Evolutionary conservation across 306 rosid genomes (phyloP).

Genomic region (Fagus crenata): DNA sequence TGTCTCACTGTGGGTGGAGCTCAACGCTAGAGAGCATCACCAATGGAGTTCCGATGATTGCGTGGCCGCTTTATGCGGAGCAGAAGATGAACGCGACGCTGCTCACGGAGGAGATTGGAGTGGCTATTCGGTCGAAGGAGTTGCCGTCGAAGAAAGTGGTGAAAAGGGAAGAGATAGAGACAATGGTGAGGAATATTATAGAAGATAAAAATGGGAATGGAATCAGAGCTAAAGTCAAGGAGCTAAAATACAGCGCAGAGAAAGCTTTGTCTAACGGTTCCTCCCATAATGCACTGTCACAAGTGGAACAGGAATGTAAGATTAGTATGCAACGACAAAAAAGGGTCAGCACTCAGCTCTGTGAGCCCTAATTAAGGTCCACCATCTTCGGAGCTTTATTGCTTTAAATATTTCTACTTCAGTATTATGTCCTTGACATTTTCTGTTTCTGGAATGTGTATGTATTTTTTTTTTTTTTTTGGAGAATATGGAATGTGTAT

Average conservation of each 20-base stretch:
- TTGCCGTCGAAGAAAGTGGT: conserved; percentile 37
- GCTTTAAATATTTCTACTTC: too few relatives aligned
- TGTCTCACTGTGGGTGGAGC: conserved; percentile 60
- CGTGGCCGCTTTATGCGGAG: conserved; percentile 64
- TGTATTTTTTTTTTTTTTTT: too few relatives aligned
- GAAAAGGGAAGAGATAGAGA: conserved; percentile 40
- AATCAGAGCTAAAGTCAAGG: conserved; percentile 27
- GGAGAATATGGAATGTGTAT: too few relatives aligned
- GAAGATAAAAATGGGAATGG: conserved; percentile 2
- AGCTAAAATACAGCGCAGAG: conserved; percentile 19
- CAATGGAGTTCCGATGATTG: conserved; percentile 47
- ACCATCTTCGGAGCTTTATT: too few relatives aligned
- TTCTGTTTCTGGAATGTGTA: too few relatives aligned
- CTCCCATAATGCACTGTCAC: conserved; percentile 20
- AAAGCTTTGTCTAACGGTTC: conserved; percentile 18
- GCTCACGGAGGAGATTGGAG: conserved; percentile 45
- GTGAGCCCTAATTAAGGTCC: too few relatives aligned
- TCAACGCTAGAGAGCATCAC: conserved; percentile 49
- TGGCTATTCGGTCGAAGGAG: conserved; percentile 30
- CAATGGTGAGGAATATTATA: conserved; percentile 36
- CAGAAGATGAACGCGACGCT: conserved; percentile 52
- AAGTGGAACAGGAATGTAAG: neutral
- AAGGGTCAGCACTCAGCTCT: too few relatives aligned
- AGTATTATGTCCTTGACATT: too few relatives aligned
- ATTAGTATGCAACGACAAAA: neutral